Conservation (phyloP, 225 moss, liverwort and hornwort species). For the Polytrichum formosum region DNA sequence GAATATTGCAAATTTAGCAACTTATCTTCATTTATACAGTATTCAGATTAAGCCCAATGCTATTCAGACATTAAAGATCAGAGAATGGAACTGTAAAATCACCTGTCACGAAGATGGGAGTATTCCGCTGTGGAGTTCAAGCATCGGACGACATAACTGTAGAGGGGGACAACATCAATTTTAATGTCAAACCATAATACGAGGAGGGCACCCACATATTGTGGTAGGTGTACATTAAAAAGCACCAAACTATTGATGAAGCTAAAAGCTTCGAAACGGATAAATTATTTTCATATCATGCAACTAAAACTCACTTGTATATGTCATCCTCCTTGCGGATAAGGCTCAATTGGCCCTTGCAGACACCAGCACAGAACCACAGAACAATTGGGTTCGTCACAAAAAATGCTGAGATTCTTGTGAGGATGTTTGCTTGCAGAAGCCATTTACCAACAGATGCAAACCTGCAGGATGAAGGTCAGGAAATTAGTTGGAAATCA, state of each 20-base stretch:
- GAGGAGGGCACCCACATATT: no score
- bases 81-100: not conserved
- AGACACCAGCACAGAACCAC: slow-evolving; percentile 99
- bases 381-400: slow-evolving; percentile 87
- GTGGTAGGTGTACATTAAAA: no score
- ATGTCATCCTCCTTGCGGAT: slow-evolving; percentile 95
- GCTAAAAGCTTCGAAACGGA: no score
- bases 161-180: slow-evolving; percentile 2
- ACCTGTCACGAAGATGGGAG: slow-evolving; percentile 98
- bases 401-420: slow-evolving; percentile 65
- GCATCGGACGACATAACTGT: slow-evolving; percentile 93
- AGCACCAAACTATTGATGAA: no score
- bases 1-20: not conserved
- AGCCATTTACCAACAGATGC: slow-evolving; percentile 95
- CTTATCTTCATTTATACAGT: not conserved
- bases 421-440: slow-evolving; percentile 74
- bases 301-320: slow-evolving; percentile 58
- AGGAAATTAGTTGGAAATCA: not conserved
- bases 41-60: no score
- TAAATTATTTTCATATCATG: no score
- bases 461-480: slow-evolving; percentile 47
- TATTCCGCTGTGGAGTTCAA: slow-evolving; percentile 94
- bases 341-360: slow-evolving; percentile 87
- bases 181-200: no score
- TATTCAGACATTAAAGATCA: no score